These are phyloP conservation scores for Auriscalpium orientale DNA, from an alignment of 768 basidiomycete genomes.

Conservation along the genomic window DNA sequence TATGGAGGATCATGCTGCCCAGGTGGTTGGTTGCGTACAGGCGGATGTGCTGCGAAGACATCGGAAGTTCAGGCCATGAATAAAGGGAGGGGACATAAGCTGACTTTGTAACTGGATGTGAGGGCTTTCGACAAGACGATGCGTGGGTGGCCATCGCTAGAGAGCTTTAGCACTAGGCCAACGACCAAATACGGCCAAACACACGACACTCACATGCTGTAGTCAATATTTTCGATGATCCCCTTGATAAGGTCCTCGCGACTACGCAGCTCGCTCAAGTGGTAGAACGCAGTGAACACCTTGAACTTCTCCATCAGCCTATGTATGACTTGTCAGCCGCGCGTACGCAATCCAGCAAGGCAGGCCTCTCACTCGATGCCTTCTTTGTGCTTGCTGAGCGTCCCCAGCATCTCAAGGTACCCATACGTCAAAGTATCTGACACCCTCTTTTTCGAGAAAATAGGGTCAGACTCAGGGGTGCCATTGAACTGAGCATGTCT, in stretches of 20 bases:
- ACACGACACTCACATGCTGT: conserved; percentile 58
- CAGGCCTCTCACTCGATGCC: conserved; percentile 62
- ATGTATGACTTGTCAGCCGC: not conserved
- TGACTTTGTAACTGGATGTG: conserved; percentile 85
- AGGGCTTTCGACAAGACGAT: conserved; percentile 91
- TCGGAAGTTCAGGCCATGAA: too few species aligned
- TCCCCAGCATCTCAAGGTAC: conserved; percentile 94
- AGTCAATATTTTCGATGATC: conserved; percentile 89
- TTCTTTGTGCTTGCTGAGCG: conserved; percentile 78
- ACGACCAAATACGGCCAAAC: too few species aligned
- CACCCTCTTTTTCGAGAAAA: conserved; percentile 80
- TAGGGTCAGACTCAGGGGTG: conserved; percentile 63
- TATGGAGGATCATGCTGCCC: conserved; percentile 67
- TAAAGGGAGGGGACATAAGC: conserved; percentile 3
- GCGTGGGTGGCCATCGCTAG: conserved; percentile 88
- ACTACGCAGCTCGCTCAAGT: conserved; percentile 82
- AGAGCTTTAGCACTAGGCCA: not conserved
- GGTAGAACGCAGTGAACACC: conserved; percentile 94
- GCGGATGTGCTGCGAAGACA: conserved; percentile 60
- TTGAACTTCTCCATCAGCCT: conserved; percentile 88
- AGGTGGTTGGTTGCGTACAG: conserved; percentile 85
- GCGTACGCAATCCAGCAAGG: not conserved
- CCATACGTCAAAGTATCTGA: conserved; percentile 81
- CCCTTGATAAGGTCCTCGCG: conserved; percentile 89
- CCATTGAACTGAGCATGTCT: conserved; percentile 52